Base-by-base conservation (phyloP, 371 early-diverging fungal species). In the Zychaea mexicana region DNA sequence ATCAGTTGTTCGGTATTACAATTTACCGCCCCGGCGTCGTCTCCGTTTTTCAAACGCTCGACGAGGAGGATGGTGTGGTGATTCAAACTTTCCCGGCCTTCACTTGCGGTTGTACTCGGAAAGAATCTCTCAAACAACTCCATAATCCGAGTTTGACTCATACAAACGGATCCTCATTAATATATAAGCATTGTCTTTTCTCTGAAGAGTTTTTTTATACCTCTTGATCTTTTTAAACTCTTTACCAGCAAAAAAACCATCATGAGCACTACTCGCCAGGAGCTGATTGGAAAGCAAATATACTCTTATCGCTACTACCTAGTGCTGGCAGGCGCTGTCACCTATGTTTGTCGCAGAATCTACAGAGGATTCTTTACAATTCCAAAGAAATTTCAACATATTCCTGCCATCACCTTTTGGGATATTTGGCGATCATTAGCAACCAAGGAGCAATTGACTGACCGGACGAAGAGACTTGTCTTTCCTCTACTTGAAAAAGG, bases 321-420 rank as follows among this genome's bases (percentile, higher is more conserved):
- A 42, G 45, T 13, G 7, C 19, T 58, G 13, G 59, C 59, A 22
- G 52, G 52, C 26, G 61, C 61, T 36, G 52, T 26, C 10, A 57
- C 42, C 6, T 24, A 31, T 52, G 27, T 26, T 22, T 27, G 39
- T 36, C 38, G 32, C 6, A 22, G 32, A 24, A 12, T 38, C 19
- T 53, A 53, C 19, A 10, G 30, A 5, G 24, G 19, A 10, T 17
- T 45, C 9, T 38, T 56, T 31, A 61, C 36, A 6, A 32, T 65
- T 4, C 66, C 66, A 26, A 27, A 45, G 26, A 46, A 59, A 7
- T 30, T 60, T 6, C 60, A 47, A 6, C 66, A 65, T 19, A 28
- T 65, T 2, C 66, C 66, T 19, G 54, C 56, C 2, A 60, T 65
- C 21, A 21, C 30, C 21, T 60, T 42, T n/a, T 39, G 53, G 10